Evolutionary conservation across 2,329 filamentous ascomycete species (phyloP).

Genomic region (Neocatenulostroma microsporum): DNA sequence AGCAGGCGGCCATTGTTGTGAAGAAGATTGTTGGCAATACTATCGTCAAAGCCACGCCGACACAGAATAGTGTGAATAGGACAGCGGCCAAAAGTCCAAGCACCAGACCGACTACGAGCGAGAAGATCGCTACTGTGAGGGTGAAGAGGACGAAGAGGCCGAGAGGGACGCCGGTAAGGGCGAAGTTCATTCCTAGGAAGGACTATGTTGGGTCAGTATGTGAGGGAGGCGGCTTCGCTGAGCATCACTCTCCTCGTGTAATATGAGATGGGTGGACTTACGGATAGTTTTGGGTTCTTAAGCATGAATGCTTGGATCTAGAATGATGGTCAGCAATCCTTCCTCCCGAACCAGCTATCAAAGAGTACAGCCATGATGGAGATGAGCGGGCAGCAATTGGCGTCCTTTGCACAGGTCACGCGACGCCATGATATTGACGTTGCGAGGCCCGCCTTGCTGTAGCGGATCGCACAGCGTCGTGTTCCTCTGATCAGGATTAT

Average conservation of each 20-base stretch:
- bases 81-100: conserved; percentile 44
- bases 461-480: too few relatives aligned
- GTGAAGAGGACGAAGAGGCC: conserved; percentile 61
- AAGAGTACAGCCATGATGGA: too few relatives aligned
- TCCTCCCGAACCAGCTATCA: too few relatives aligned
- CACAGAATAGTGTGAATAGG: conserved; percentile 60
- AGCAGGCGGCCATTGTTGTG: conserved; percentile 53
- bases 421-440: too few relatives aligned
- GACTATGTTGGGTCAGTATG: conserved; percentile 50
- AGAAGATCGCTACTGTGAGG: conserved; percentile 54
- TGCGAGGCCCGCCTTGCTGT: too few relatives aligned
- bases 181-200: conserved; percentile 58
- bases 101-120: conserved; percentile 52
- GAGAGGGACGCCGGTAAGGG: conserved; percentile 60
- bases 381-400: too few relatives aligned
- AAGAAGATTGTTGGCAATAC: conserved; percentile 62
- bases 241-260: too few relatives aligned
- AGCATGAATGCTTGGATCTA: conserved; percentile 50
- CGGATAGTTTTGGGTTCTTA: conserved; percentile 61
- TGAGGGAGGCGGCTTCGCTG: too few relatives aligned
- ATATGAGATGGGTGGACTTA: conserved; percentile 35
- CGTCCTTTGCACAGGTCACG: too few relatives aligned
- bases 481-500: too few relatives aligned
- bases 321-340: too few relatives aligned
- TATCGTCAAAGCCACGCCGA: conserved; percentile 57